Evolutionary conservation across 371 early-diverging fungal species (phyloP).

Genomic region (Nematocida minor): DNA sequence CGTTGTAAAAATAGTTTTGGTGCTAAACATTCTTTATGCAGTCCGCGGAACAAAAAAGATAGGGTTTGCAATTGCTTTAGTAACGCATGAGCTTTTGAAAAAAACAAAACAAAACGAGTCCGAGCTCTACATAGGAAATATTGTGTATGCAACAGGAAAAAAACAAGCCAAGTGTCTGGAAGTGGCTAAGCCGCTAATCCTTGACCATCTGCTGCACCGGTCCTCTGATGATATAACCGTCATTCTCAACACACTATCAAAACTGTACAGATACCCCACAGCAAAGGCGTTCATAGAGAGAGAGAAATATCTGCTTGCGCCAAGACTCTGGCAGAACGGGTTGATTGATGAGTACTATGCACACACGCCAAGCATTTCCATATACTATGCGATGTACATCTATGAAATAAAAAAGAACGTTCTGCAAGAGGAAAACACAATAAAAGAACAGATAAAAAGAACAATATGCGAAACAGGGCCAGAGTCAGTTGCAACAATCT

Average conservation of each 20-base stretch:
- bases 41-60: neutral
- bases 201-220: conserved; percentile 32
- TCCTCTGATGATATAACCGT: neutral
- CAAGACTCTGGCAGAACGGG: conserved; percentile 1
- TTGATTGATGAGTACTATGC: conserved; percentile 8
- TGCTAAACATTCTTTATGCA: conserved; percentile 38
- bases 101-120: too few relatives aligned
- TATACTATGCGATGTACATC: conserved; percentile 21
- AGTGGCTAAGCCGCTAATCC: neutral
- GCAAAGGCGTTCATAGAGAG: neutral
- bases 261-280: neutral
- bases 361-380: neutral
- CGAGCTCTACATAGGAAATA: neutral
- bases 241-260: neutral
- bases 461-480: neutral
- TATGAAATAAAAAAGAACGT: neutral
- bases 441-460: conserved; percentile 3
- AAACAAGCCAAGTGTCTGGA: neutral
- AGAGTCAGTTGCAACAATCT: conserved; percentile 1
- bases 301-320: conserved; percentile 16
- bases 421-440: neutral
- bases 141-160: neutral
- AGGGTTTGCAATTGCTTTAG: conserved; percentile 26
- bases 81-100: neutral
- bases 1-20: neutral